A percentile compares a stretch with the other conserved stretches of the same genome.
Conservation (phyloP, 805 yeast genomes). For the Zygosaccharomyces bisporus region DNA sequence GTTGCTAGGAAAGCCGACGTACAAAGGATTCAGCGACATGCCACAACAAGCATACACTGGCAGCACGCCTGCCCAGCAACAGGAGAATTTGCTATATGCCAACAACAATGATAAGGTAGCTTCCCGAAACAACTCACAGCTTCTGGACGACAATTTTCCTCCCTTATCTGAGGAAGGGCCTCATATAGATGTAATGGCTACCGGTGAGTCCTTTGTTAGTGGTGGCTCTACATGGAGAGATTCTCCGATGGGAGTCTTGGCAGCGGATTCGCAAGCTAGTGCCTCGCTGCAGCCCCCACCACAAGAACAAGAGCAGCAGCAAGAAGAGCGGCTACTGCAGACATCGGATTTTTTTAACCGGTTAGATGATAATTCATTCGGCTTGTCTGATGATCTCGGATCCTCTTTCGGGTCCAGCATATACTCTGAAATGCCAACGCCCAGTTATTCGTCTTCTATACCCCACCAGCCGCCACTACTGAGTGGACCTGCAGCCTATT, state of each 20-base stretch:
- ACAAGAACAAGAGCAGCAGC: not conserved
- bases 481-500: conserved; percentile 17
- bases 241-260: not conserved
- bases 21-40: not conserved
- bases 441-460: conserved; percentile 29
- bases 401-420: conserved; percentile 34
- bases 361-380: conserved; percentile 22
- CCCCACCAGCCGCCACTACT: conserved; percentile 26
- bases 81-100: conserved; percentile 22
- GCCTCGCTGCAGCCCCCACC: not conserved
- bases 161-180: conserved; percentile 1
- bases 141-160: not conserved
- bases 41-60: conserved; percentile 11
- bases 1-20: conserved; percentile 8
- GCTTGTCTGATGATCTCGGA: conserved; percentile 28
- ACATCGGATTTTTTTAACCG: conserved; percentile 20
- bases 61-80: conserved; percentile 26
- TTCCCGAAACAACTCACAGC: conserved; percentile 2
- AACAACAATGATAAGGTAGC: conserved; percentile 6
- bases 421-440: conserved; percentile 25
- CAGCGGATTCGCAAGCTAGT: not conserved
- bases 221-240: not conserved
- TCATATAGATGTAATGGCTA: not conserved
- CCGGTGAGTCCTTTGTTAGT: not conserved
- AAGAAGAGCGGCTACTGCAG: not conserved